Percentiles rank a stretch among this genome's conserved stretches.
Conservation (phyloP, 805 yeast genomes). For the Kazachstania martiniae region DNA sequence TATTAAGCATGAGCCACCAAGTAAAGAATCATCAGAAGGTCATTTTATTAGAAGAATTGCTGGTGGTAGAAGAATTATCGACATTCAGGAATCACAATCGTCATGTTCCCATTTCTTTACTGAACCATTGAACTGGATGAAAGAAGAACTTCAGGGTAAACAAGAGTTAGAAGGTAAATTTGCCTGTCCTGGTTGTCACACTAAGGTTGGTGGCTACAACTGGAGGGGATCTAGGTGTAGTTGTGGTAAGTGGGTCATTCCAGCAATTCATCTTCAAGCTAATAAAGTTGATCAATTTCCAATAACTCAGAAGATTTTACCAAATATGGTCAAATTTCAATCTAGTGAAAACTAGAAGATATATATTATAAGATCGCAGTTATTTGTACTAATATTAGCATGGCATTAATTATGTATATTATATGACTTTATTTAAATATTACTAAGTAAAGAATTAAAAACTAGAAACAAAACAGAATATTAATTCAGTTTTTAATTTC, state of each 20-base stretch:
- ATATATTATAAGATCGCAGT: too few relatives aligned
- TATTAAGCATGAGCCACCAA: constrained; percentile 58
- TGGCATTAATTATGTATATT: too few relatives aligned
- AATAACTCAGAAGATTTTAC: constrained; percentile 10
- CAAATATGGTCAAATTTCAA: constrained; percentile 18
- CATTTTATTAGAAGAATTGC: constrained; percentile 56
- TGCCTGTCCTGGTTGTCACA: constrained; percentile 69
- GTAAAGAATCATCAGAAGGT: constrained; percentile 50
- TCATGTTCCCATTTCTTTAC: constrained; percentile 76
- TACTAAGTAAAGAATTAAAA: too few relatives aligned
- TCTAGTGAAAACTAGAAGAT: background rate
- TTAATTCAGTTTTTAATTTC: too few relatives aligned
- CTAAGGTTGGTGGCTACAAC: constrained; percentile 82
- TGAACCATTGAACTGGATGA: constrained; percentile 93
- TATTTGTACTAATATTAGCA: too few relatives aligned
- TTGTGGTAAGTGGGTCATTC: constrained; percentile 93
- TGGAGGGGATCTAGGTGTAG: constrained; percentile 95
- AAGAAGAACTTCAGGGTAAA: constrained; percentile 50
- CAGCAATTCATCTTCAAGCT: constrained; percentile 72
- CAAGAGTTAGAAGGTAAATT: constrained; percentile 83
- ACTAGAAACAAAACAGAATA: too few relatives aligned
- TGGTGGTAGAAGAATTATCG: constrained; percentile 48
- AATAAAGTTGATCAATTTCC: constrained; percentile 67
- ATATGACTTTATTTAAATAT: too few relatives aligned
- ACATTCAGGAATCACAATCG: constrained; percentile 43